These are phyloP conservation scores for Spatholobus suberectus DNA, from an alignment of 306 rosid species.

Conservation along the genomic window DNA sequence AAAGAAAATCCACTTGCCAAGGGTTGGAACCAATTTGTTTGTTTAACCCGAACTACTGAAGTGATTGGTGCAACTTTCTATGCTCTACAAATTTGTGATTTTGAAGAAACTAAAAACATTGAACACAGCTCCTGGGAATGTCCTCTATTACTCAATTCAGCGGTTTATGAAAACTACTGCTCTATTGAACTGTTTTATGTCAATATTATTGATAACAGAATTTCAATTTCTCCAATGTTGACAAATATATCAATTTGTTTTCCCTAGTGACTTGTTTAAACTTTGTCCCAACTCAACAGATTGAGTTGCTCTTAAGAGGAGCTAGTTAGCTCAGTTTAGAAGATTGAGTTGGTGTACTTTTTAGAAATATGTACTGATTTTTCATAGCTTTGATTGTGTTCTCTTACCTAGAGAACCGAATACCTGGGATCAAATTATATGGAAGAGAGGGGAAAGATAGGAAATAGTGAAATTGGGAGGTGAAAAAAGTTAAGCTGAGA, in stretches of 20 bases:
- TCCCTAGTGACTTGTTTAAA: not conserved
- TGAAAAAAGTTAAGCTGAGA: too few relatives aligned
- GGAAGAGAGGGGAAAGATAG: not conserved
- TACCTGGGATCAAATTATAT: not conserved
- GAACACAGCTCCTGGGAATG: slow-evolving; percentile 29
- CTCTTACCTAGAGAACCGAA: not conserved
- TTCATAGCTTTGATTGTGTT: not conserved
- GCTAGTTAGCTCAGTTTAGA: not conserved
- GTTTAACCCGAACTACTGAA: slow-evolving; percentile 38
- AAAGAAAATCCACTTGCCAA: slow-evolving; percentile 21
- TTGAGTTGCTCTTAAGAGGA: not conserved
- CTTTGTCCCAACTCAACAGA: not conserved
- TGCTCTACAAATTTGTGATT: slow-evolving; percentile 66
- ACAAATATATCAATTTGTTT: not conserved
- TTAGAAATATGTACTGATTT: not conserved
- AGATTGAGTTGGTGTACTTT: too few relatives aligned
- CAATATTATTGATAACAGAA: not conserved
- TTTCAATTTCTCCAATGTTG: not conserved
- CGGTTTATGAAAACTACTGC: slow-evolving; percentile 35
- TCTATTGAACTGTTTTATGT: slow-evolving; percentile 19
- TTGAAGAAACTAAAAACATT: slow-evolving; percentile 53
- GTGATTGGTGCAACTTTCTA: slow-evolving; percentile 43
- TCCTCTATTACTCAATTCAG: slow-evolving; percentile 7
- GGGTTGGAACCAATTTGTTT: slow-evolving; percentile 39
- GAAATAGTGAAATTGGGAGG: not conserved